phyloP scores from a whole-genome alignment of 2,329 filamentous ascomycete species.

The Ophiognomonia clavigignenti-juglandacearum region DNA sequence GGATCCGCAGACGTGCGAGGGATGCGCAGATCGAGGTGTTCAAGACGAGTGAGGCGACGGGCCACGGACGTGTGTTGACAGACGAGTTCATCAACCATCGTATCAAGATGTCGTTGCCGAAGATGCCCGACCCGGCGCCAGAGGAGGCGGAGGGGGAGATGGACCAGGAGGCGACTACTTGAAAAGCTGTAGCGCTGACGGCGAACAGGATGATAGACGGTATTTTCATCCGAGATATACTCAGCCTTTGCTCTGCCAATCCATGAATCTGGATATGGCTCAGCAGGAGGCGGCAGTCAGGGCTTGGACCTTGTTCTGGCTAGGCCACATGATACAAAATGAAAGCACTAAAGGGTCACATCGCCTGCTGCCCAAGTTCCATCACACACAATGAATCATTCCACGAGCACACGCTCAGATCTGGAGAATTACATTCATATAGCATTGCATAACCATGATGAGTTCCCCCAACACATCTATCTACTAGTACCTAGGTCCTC shows the following conservation, averaged over 20 bases:
- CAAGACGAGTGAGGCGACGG: constrained; percentile 62
- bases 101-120: constrained; percentile 44
- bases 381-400: too few relatives aligned
- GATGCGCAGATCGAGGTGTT: constrained; percentile 67
- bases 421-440: not conserved
- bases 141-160: not conserved
- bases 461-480: not conserved
- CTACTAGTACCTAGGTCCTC: too few relatives aligned
- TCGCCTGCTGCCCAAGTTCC: too few relatives aligned
- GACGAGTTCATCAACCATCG: constrained; percentile 74
- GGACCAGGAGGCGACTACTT: not conserved
- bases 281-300: too few relatives aligned
- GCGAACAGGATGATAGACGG: too few relatives aligned
- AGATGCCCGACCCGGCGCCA: not conserved
- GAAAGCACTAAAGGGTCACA: too few relatives aligned
- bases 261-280: too few relatives aligned
- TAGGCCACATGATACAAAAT: too few relatives aligned
- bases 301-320: too few relatives aligned
- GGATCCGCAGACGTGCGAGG: constrained; percentile 63
- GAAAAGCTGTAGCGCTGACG: not conserved
- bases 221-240: too few relatives aligned
- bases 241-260: too few relatives aligned
- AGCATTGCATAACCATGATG: not conserved
- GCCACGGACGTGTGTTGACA: constrained; percentile 71
- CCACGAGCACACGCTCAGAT: too few relatives aligned